Conservation (phyloP, 495 filamentous ascomycete species). For the Aspergillus campestris region DNA sequence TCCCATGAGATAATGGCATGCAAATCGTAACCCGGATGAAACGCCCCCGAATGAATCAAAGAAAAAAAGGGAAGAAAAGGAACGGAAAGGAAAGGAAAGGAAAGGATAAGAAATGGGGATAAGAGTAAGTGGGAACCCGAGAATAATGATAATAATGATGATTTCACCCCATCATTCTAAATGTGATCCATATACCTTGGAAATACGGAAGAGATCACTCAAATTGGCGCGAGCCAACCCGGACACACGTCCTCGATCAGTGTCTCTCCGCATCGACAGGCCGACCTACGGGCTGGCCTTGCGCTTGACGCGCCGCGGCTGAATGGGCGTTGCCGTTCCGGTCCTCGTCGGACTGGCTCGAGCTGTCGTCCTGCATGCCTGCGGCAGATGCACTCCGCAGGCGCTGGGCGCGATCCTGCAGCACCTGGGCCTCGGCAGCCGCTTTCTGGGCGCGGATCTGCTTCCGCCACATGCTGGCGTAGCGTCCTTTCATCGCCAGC, state of each 20-base stretch:
- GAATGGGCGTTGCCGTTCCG: constrained; percentile 25
- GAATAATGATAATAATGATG: neutral
- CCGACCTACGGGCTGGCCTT: constrained; percentile 10
- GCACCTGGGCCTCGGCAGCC: constrained; percentile 60
- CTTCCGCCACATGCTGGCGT: constrained; percentile 92
- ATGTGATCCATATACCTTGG: constrained; percentile 5
- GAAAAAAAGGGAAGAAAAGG: constrained; percentile 5
- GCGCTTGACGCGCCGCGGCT: constrained; percentile 15
- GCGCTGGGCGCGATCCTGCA: constrained; percentile 38
- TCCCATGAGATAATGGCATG: constrained; percentile 10
- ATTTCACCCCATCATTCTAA: constrained; percentile 5
- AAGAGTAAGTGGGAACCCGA: constrained; percentile 5
- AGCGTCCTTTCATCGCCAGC: constrained; percentile 65
- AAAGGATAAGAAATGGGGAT: constrained; percentile 2
- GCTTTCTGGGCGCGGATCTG: constrained; percentile 85
- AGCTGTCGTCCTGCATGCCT: constrained; percentile 38
- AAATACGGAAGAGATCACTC: constrained; percentile 5
- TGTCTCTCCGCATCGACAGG: constrained; percentile 9
- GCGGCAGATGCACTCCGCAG: constrained; percentile 35
- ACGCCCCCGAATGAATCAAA: constrained; percentile 13
- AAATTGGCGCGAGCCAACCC: constrained; percentile 3
- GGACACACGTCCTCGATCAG: constrained; percentile 1
- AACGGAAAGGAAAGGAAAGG: constrained; percentile 2
- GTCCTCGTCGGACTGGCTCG: constrained; percentile 46
- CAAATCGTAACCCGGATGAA: constrained; percentile 20